Evolutionary conservation across 2,329 filamentous ascomycete genomes (phyloP).

Genomic region (Pleoardoris graminearum): DNA sequence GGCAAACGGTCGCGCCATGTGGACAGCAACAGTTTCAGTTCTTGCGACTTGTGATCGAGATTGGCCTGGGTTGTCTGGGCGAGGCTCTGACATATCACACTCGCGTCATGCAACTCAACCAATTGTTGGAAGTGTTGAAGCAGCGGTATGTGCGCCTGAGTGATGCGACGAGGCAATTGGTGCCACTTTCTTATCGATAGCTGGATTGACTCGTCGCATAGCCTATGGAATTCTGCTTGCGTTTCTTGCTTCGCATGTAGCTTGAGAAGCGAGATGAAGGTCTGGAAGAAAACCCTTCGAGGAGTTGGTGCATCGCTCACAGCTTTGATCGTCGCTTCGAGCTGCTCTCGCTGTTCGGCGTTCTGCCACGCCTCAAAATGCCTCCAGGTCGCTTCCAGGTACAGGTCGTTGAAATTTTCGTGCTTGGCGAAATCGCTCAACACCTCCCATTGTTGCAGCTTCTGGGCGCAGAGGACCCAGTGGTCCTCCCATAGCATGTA

Average conservation of each 20-base stretch:
- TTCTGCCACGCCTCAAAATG: constrained; percentile 94
- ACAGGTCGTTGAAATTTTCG: constrained; percentile 95
- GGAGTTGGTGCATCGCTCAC: constrained; percentile 97
- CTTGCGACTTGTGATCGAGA: constrained; percentile 90
- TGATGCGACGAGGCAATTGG: constrained; percentile 90
- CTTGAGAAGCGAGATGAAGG: constrained; percentile 95
- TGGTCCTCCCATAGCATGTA: constrained; percentile 99
- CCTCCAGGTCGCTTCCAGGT: constrained; percentile 94
- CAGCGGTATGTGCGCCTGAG: constrained; percentile 91
- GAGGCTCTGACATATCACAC: constrained; percentile 91
- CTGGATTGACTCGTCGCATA: constrained; percentile 97
- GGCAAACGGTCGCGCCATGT: constrained; percentile 95
- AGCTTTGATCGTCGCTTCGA: constrained; percentile 93
- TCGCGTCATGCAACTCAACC: constrained; percentile 96
- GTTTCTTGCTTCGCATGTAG: constrained; percentile 87
- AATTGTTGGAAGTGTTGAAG: constrained; percentile 97
- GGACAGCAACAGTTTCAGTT: constrained; percentile 89
- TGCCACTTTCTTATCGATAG: constrained; percentile 98
- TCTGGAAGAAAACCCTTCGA: constrained; percentile 92
- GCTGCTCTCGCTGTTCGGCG: constrained; percentile 79
- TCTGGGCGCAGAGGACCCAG: constrained; percentile 96
- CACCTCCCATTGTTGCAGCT: constrained; percentile 98
- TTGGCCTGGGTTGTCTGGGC: constrained; percentile 81
- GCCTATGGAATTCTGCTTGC: constrained; percentile 77
- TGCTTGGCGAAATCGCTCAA: constrained; percentile 97